A percentile compares a stretch with the other conserved stretches of the same genome.
phyloP scores from a whole-genome alignment of 192 early-diverging fungal species.

The Backusella circina region DNA sequence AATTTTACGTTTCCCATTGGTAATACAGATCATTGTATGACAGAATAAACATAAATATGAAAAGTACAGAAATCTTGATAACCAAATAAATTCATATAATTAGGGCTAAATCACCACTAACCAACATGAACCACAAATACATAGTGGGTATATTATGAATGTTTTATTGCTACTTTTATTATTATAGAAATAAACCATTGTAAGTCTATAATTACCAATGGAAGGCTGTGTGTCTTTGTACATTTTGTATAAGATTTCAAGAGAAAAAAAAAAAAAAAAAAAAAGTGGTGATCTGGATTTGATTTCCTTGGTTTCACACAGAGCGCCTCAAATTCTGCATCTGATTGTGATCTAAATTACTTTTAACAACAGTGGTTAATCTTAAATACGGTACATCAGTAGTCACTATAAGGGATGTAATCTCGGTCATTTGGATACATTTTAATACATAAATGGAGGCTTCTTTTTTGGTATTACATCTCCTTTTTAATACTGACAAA shows the following conservation, averaged over 20 bases:
- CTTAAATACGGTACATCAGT: background rate
- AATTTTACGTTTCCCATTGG: background rate
- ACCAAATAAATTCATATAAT: background rate
- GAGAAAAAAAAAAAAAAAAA: too few species aligned
- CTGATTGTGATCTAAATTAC: too few species aligned
- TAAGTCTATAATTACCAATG: too few species aligned
- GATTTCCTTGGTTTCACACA: background rate
- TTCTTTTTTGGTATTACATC: background rate
- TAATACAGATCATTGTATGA: background rate
- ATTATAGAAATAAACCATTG: too few species aligned
- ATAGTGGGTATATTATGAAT: too few species aligned
- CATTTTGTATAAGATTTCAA: too few species aligned
- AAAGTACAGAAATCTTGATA: background rate
- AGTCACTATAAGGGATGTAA: background rate
- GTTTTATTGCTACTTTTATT: too few species aligned
- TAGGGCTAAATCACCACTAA: too few species aligned
- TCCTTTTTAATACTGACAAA: background rate
- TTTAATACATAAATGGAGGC: background rate
- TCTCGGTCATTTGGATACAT: background rate
- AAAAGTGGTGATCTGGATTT: too few species aligned
- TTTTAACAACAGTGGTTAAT: too few species aligned
- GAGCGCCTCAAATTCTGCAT: background rate
- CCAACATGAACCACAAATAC: too few species aligned
- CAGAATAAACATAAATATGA: background rate
- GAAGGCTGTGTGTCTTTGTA: too few species aligned